Evolutionary conservation across 306 rosid genomes (phyloP).

Genomic region (Vachellia pachyceras): DNA sequence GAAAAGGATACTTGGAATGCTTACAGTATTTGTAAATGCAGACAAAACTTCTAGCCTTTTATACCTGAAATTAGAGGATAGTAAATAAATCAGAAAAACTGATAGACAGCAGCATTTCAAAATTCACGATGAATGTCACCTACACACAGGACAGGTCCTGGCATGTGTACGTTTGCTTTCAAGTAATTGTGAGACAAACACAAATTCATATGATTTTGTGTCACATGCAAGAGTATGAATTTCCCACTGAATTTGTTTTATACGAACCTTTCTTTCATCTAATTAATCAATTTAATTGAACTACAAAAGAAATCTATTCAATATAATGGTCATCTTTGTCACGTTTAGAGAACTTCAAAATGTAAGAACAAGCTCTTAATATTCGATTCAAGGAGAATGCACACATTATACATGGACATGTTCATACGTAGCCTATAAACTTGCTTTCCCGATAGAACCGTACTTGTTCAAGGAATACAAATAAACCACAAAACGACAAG

Average conservation of each 20-base stretch:
- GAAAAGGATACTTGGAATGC: slow-evolving; percentile 49
- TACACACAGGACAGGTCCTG: slow-evolving; percentile 14
- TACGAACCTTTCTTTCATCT: slow-evolving; percentile 1
- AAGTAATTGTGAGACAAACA: slow-evolving; percentile 3
- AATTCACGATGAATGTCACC: background rate
- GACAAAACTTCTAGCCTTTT: slow-evolving; percentile 92
- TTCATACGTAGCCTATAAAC: background rate
- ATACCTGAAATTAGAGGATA: slow-evolving; percentile 63
- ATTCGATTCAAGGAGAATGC: background rate
- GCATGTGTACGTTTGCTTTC: slow-evolving; percentile 1
- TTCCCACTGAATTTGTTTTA: background rate
- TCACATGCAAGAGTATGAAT: slow-evolving; percentile 7
- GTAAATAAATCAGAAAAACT: slow-evolving; percentile 7
- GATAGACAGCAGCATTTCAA: slow-evolving; percentile 28
- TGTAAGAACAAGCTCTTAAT: background rate
- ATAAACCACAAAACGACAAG: no score
- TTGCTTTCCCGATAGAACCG: background rate
- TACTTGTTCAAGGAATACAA: no score
- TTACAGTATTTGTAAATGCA: slow-evolving; percentile 98
- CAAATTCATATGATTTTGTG: background rate
- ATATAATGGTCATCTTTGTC: background rate
- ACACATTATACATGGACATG: background rate
- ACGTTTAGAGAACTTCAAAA: background rate
- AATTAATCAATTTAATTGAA: background rate
- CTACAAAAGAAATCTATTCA: background rate